Conservation (phyloP, 2,329 filamentous ascomycete genomes). For the Teratosphaeria epicoccoides region DNA sequence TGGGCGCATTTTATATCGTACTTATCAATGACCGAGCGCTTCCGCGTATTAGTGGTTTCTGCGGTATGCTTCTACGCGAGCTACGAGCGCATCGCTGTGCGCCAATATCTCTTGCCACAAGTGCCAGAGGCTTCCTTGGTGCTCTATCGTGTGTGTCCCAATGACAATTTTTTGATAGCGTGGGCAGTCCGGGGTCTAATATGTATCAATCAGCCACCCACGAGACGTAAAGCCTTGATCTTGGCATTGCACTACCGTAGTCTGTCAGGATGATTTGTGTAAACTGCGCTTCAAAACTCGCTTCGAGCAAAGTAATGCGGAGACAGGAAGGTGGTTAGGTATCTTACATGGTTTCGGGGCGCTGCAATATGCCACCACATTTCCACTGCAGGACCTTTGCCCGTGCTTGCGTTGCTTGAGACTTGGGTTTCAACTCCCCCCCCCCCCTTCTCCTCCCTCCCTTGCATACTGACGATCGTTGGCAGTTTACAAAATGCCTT, state of each 20-base stretch:
- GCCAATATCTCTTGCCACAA: too few species aligned
- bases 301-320: neutral
- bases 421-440: neutral
- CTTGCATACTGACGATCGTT: too few species aligned
- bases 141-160: neutral
- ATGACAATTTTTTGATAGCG: neutral
- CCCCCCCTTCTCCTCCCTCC: neutral
- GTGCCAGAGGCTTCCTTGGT: neutral
- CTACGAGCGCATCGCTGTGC: too few species aligned
- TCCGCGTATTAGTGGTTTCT: too few species aligned
- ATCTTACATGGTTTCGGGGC: neutral
- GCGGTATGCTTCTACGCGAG: too few species aligned
- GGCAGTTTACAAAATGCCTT: neutral
- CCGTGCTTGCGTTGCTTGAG: neutral
- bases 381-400: neutral
- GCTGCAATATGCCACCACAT: neutral
- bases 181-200: neutral
- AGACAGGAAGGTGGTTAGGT: neutral
- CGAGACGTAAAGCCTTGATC: too few species aligned
- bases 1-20: too few species aligned
- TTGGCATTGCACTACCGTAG: too few species aligned
- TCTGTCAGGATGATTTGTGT: too few species aligned
- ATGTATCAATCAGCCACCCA: neutral
- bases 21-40: too few species aligned
- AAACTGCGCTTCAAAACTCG: neutral